phyloP scores from a whole-genome alignment of 257 asterid genomes.

The Haberlea rhodopensis region DNA sequence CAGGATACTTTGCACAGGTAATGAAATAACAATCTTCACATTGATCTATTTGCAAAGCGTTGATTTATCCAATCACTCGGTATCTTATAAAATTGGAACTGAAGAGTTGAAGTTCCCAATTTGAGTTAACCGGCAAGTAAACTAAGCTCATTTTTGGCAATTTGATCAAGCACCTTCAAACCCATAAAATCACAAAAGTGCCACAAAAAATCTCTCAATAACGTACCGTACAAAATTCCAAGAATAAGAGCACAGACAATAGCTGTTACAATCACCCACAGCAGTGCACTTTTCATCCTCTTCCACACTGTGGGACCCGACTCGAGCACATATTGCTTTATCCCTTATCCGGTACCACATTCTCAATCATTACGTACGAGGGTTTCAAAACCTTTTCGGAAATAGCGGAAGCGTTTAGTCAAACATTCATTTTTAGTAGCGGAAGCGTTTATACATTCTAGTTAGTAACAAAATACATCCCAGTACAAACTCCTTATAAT shows the following conservation, averaged over 20 bases:
- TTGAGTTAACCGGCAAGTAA: background rate
- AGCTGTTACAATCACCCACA: conserved; percentile 84
- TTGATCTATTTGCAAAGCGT: too few relatives aligned
- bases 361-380: too few relatives aligned
- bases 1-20: background rate
- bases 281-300: conserved; percentile 81
- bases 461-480: too few relatives aligned
- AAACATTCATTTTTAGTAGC: too few relatives aligned
- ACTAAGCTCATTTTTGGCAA: conserved; percentile 3
- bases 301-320: too few relatives aligned
- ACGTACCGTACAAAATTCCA: conserved; percentile 81
- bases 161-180: background rate
- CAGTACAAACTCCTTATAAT: too few relatives aligned
- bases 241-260: conserved; percentile 77
- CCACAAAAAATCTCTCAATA: conserved; percentile 2
- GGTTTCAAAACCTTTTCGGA: too few relatives aligned
- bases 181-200: background rate
- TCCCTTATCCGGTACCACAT: too few relatives aligned
- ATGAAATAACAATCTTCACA: background rate
- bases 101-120: conserved; percentile 6
- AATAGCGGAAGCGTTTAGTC: too few relatives aligned
- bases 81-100: background rate
- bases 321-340: too few relatives aligned
- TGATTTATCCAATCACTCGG: background rate
- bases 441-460: too few relatives aligned